Base-by-base conservation (phyloP, 768 basidiomycete species). In the Macrolepiota albuminosa region DNA sequence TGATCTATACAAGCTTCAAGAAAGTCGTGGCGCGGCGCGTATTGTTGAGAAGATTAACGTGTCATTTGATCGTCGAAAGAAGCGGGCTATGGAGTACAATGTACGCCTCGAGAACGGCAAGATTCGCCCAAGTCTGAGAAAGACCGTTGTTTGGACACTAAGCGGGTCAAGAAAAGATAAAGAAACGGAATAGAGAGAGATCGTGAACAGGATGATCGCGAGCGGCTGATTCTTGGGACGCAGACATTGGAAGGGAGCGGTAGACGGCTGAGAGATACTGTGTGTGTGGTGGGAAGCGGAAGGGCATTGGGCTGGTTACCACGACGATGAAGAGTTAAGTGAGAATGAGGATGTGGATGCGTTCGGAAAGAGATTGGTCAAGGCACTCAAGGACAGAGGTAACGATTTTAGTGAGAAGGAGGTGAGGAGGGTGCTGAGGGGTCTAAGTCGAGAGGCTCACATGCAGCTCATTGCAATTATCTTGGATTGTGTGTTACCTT, bases 1-100 rank as follows among this genome's bases (percentile, higher is more conserved):
- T 0, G 93, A 95, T 71, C 77, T 95, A 4, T 95, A 87, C 78
- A 89, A 84, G 71, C 83, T 95, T 29, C 85, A 85, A 59, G 81
- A 85, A 40, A 70, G 81, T 24, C 82, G 85, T 29, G 77, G 82
- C 2, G 81, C 93, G 0, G 79, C 76, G 1, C 66, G 73, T 16
- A 83, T 93, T 42, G 88, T 89, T 3, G 74, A 82, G 1, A 74
- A 78, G 39, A 88, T 96, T 43, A 76, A 81, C 21, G 71, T 71
- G 3, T 89, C 89, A 0, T 94, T 88, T 67, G 82, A 86, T 24
- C 71, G 76, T 16, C 80, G 91, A 2, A 71, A 74, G 33, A 73
- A 73, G 60, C 76, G 75, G 43, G 91, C 89, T 1, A 77, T 79
- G 0, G 82, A 81, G 42, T 95, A 91, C 72, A 97, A 97, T 68